These are phyloP conservation scores for Pisolithus tinctorius DNA, from an alignment of 768 basidiomycete species.

Conservation along the genomic window DNA sequence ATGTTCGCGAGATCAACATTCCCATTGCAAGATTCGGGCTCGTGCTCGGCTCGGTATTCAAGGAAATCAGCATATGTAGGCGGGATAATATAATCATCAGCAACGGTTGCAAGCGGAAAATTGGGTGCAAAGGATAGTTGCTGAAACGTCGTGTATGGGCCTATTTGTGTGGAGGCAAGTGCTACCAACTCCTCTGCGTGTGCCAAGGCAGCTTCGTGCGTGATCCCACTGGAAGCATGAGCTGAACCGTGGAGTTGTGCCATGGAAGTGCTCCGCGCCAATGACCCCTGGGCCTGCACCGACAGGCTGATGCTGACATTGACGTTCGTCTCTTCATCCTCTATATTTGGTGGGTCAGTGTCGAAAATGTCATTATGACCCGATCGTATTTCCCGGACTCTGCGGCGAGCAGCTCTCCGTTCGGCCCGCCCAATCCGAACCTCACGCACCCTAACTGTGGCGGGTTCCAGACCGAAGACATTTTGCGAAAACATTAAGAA, in stretches of 20 bases:
- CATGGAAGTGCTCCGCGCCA: constrained; percentile 22
- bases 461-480: constrained; percentile 87
- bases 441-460: constrained; percentile 90
- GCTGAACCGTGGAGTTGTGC: constrained; percentile 19
- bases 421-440: constrained; percentile 88
- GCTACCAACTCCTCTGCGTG: constrained; percentile 63
- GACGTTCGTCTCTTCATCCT: constrained; percentile 51
- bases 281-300: constrained; percentile 35
- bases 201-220: constrained; percentile 31
- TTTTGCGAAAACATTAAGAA: constrained; percentile 89
- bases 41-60: constrained; percentile 58
- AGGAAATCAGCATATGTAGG: constrained; percentile 82
- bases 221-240: constrained; percentile 25
- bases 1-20: constrained; percentile 46
- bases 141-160: constrained; percentile 89
- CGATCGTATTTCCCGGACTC: constrained; percentile 60
- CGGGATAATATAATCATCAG: constrained; percentile 88
- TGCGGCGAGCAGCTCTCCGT: constrained; percentile 73
- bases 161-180: constrained; percentile 63
- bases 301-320: constrained; percentile 61
- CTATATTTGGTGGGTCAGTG: constrained; percentile 36
- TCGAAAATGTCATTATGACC: constrained; percentile 41
- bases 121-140: constrained; percentile 80
- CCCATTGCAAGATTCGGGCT: constrained; percentile 44
- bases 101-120: constrained; percentile 83